A percentile compares a stretch with the other conserved stretches of the same genome.
Evolutionary conservation across 2,329 filamentous ascomycete genomes (phyloP).

Genomic region (Colletotrichum chrysophilum): DNA sequence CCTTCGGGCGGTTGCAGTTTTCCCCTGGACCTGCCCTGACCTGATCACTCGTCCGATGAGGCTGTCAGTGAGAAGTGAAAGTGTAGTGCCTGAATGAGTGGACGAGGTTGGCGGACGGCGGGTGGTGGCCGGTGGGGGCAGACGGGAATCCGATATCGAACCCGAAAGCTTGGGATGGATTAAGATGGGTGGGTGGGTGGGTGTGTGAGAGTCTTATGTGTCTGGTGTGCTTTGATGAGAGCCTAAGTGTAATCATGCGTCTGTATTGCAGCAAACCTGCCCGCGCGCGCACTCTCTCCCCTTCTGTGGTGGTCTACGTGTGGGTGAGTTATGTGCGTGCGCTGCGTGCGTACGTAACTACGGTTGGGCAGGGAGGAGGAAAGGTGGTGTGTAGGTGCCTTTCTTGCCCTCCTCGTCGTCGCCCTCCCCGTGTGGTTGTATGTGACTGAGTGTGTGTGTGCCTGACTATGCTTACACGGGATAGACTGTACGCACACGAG

Average conservation of each 20-base stretch:
- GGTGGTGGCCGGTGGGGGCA: not conserved
- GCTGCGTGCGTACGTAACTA: not conserved
- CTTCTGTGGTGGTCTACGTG: not conserved
- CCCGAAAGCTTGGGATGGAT: conserved; percentile 8
- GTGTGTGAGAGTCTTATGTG: not conserved
- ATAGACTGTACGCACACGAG: not conserved
- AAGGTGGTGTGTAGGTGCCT: not conserved
- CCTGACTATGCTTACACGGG: not conserved
- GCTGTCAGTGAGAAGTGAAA: not conserved
- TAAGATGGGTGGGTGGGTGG: not conserved
- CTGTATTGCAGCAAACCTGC: not conserved
- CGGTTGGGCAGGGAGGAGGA: not conserved
- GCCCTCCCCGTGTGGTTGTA: not conserved
- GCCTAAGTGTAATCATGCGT: not conserved
- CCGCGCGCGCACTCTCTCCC: not conserved
- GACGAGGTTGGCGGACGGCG: not conserved
- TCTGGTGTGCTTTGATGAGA: not conserved
- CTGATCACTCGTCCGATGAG: not conserved
- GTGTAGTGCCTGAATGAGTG: not conserved
- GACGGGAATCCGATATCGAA: conserved; percentile 7
- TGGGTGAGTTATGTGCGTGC: not conserved
- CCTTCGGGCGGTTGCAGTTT: not conserved
- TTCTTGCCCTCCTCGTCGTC: not conserved
- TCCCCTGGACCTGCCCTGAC: not conserved
- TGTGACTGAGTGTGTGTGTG: not conserved